Evolutionary conservation across 371 early-diverging fungal genomes (phyloP), one percentile per base, ranked within the genome.

Genomic region (Mortierella sp.): DNA sequence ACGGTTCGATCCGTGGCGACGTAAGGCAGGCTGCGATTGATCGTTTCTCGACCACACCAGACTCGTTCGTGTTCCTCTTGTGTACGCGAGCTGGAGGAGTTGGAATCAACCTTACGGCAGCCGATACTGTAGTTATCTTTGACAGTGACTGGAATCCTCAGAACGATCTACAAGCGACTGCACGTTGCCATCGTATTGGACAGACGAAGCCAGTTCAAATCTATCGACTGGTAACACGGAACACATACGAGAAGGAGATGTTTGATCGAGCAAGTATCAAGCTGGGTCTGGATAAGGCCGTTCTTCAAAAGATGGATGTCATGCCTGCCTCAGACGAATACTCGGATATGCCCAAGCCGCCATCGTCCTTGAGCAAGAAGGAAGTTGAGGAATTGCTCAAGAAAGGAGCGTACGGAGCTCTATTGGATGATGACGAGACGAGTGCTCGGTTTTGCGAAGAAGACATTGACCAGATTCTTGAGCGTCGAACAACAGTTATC

Each of bases 81-180:
- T 91, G 90, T 73, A 95, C 96, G 0, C 83, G 95, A 38, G 95
- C 95, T 2, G 98, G 98, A 67, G 98, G 98, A 47, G 92, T 95
- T 9, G 99, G 99, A 53, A 93, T 98, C 67, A 98, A 97, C 72
- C 82, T 98, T 76, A 95, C 82, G 30, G 94, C 95, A 18, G 97
- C 99, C 9, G 97, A 97, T 78, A 96, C 96, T 0, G 95, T 95
- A 58, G 93, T 97, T 54, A 95, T 98, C 58, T 96, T 91, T 81
- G 98, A 98, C 83, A 92, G 93, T 61, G 98, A 98, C 73, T 97
- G 96, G 96, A 99, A 97, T 80, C 98, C 98, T 19, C 96, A 97
- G 80, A 95, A 94, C 78, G 99, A 98, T 81, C 74, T 96, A 58
- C 97, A 99, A 82, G 99, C 99, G 2, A 93, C 95, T 72, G 94